Evolutionary conservation across 345 rosid genomes (phyloP), one percentile per base, ranked within the genome.

Genomic region (Euclidium syriacum): DNA sequence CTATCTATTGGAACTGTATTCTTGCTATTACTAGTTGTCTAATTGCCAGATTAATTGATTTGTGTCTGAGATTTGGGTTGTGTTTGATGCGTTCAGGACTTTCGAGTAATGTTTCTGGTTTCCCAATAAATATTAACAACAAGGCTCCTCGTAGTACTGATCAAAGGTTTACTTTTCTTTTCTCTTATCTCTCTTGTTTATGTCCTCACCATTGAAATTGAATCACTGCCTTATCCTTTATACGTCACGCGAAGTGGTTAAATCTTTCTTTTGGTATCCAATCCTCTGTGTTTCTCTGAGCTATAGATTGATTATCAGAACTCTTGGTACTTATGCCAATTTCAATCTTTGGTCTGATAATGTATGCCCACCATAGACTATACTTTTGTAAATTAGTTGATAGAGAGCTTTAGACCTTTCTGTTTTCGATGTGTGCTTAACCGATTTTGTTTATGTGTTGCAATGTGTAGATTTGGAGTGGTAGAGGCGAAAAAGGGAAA

Each of bases 401-500:
- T 39, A 23, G 12, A 39, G 36, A 34, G 22, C 65, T 60, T 2
- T n/a, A n/a, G 33, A 22, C n/a, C 18, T 44, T 44, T 54, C 22
- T 65, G 10, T 5, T 14, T 35, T 35, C 17, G 25, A 2, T 76
- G 20, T 33, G 26, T 26, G 34, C 50, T 12, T 29, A 16, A 52
- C 63, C 16, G 7, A 1, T 19, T 27, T 46, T 59, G 15, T 71
- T 16, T 39, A 4, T 46, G 40, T 48, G 10, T 30, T 55, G 53
- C 23, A 14, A 50, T 64, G 43, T 14, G 19, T 50, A 87, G 97
- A 58, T 56, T 46, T 71, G 75, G 81, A 26, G 60, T 72, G 42
- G 74, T 82, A 65, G 76, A 71, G 69, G 86, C 90, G 24, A 80
- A 70, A 68, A 82, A 68, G 10, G 89, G 77, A 32, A 89, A 94